Evolutionary conservation across 139 green algal genomes (phyloP), one percentile per base, ranked within the genome.

Genomic region (Chlamydomonas applanata): DNA sequence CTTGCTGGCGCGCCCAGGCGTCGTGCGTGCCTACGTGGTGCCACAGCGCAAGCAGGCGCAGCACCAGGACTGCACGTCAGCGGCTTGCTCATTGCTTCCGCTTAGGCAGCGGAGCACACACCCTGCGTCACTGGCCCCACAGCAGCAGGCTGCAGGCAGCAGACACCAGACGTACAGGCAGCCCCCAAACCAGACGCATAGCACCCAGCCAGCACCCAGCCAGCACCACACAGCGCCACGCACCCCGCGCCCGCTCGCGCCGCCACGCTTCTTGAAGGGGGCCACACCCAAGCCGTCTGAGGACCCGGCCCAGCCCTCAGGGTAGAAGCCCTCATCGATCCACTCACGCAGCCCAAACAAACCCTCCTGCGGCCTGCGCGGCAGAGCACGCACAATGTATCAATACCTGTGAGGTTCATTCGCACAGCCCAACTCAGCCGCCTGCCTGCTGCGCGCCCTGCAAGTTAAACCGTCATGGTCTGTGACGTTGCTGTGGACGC

Each of bases 271-370:
- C 64, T 83, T 86, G 73, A 86, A 81, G 3, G 81, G 81, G 2
- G 80, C 80, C 52, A 86, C 29, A 25, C 81, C 81, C 9, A 77
- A n/a, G 11, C 72, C 75, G 14, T 80, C 80, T n/a, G 61, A 35
- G 4, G 72, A 53, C 22, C 81, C 81, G 2, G 75, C 62, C 81
- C 81, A 87, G 67, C 82, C 82, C 9, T 87, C 82, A 5, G 82
- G 82, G 61, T 76, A 87, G 73, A 90, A 92, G 4, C 86, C 86
- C 79, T 87, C 80, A 11, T 88, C 86, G 1, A 90, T 83, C 91
- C 91, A 96, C 75, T 93, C 90, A 0, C 87, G 74, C 54, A 96
- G 85, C 22, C 91, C 91, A 83, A 96, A 96, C 29, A 94, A 66
- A n/a, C 91, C 91, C 64, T 95, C 91, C 44, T 89, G 88, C 11